Percentiles rank a stretch among this genome's conserved stretches.
Evolutionary conservation across 192 early-diverging fungal species (phyloP).

Genomic region (Gaertneriomyces semiglobifer): DNA sequence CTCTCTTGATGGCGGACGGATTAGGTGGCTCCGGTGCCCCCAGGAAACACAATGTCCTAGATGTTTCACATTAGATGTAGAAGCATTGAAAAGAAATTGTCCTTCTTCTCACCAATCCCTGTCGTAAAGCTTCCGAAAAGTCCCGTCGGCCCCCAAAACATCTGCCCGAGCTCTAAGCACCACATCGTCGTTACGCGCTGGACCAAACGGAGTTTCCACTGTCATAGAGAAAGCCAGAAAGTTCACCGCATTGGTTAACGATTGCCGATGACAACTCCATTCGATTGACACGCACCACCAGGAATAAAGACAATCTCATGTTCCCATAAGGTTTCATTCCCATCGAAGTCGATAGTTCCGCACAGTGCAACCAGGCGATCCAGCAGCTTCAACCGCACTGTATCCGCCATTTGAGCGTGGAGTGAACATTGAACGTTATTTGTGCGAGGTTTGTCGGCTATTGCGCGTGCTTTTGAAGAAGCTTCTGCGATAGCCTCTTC

Average conservation of each 20-base stretch:
- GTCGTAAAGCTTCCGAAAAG: slow-evolving; percentile 24
- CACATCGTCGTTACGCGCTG: slow-evolving; percentile 70
- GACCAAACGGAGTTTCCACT: slow-evolving; percentile 68
- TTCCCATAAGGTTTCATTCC: slow-evolving; percentile 54
- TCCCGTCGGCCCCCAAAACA: slow-evolving; percentile 17
- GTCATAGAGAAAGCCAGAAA: slow-evolving; percentile 5
- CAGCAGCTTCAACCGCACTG: slow-evolving; percentile 51
- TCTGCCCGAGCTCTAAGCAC: slow-evolving; percentile 55
- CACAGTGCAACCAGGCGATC: slow-evolving; percentile 67
- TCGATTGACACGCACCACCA: slow-evolving; percentile 34
- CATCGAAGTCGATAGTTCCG: slow-evolving; percentile 50
- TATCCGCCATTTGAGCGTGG: slow-evolving; percentile 47
- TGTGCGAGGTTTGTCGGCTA: neutral
- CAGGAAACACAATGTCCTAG: slow-evolving; percentile 57
- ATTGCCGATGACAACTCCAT: neutral
- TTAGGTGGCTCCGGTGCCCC: slow-evolving; percentile 72
- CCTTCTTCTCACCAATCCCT: slow-evolving; percentile 18
- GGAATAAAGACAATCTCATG: slow-evolving; percentile 69
- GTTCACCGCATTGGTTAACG: slow-evolving; percentile 5
- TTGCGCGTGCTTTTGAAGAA: neutral
- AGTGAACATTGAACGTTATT: slow-evolving; percentile 50
- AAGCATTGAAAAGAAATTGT: neutral
- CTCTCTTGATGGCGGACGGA: slow-evolving; percentile 47
- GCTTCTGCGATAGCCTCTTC: neutral
- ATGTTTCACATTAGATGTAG: slow-evolving; percentile 1